Evolutionary conservation across 139 green algal species (phyloP).

Genomic region (Monoraphidium neglectum): DNA sequence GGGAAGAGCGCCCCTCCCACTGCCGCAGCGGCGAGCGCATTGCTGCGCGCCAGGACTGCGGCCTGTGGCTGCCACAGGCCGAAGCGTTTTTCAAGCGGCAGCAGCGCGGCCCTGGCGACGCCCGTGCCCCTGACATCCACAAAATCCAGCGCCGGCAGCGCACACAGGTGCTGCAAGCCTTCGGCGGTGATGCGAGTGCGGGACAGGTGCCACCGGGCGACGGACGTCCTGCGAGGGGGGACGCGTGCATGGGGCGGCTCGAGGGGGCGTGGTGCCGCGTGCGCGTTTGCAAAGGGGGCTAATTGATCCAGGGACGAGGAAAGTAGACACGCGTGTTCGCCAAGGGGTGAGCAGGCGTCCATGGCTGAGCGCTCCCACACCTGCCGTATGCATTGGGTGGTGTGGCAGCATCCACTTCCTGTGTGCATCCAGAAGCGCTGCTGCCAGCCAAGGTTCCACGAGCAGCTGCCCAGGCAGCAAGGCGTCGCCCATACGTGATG

Average conservation of each 20-base stretch:
- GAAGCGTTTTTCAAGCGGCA: slow-evolving; percentile 27
- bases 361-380: too few species aligned
- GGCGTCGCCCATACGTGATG: slow-evolving; percentile 32
- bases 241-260: too few species aligned
- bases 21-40: slow-evolving; percentile 21
- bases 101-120: slow-evolving; percentile 19
- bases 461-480: background rate
- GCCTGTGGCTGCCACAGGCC: slow-evolving; percentile 27
- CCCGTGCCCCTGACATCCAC: slow-evolving; percentile 33
- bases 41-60: slow-evolving; percentile 28
- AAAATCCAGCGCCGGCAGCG: slow-evolving; percentile 11
- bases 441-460: too few species aligned
- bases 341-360: too few species aligned
- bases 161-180: slow-evolving; percentile 21
- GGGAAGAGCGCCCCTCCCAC: slow-evolving; percentile 7
- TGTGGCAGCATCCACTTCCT: background rate
- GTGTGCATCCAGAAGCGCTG: background rate
- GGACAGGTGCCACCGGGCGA: slow-evolving; percentile 29
- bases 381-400: too few species aligned
- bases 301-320: background rate
- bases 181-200: slow-evolving; percentile 18
- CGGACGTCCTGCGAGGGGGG: slow-evolving; percentile 20
- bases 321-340: background rate
- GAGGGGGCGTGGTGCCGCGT: background rate
- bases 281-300: background rate